phyloP scores from a whole-genome alignment of 208 protist genomes.

The Trypanosoma platydactyli region DNA sequence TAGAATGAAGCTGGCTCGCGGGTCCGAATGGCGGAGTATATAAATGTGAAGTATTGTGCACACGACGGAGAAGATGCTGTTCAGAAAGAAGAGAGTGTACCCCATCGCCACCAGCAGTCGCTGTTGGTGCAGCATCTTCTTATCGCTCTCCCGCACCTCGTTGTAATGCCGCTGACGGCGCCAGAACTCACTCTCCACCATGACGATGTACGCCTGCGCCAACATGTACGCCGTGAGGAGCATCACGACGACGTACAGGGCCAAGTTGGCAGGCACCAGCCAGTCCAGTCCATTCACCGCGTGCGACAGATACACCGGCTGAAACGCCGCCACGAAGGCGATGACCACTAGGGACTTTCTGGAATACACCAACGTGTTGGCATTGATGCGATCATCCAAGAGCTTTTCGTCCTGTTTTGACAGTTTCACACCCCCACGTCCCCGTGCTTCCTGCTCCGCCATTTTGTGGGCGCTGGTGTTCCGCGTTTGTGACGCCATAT shows the following conservation, averaged over 20 bases:
- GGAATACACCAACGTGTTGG: slow-evolving; percentile 83
- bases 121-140: slow-evolving; percentile 64
- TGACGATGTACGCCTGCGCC: slow-evolving; percentile 79
- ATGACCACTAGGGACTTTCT: slow-evolving; percentile 62
- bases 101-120: slow-evolving; percentile 81
- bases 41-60: slow-evolving; percentile 76
- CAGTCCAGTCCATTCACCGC: slow-evolving; percentile 82
- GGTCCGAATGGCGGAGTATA: slow-evolving; percentile 86
- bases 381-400: slow-evolving; percentile 84
- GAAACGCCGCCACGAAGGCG: slow-evolving; percentile 68
- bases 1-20: slow-evolving; percentile 74
- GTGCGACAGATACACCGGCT: slow-evolving; percentile 85
- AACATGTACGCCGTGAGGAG: slow-evolving; percentile 75
- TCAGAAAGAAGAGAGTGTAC: slow-evolving; percentile 84
- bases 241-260: slow-evolving; percentile 60
- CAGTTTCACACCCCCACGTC: slow-evolving; percentile 13
- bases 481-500: neutral
- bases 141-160: slow-evolving; percentile 67
- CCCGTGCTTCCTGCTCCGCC: neutral
- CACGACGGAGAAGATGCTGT: slow-evolving; percentile 78
- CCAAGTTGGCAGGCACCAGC: slow-evolving; percentile 44
- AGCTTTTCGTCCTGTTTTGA: slow-evolving; percentile 56
- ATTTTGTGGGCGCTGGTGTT: neutral
- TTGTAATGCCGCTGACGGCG: slow-evolving; percentile 84
- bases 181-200: slow-evolving; percentile 90